phyloP scores from a whole-genome alignment of 306 rosid genomes.

The Calophaca sinica region DNA sequence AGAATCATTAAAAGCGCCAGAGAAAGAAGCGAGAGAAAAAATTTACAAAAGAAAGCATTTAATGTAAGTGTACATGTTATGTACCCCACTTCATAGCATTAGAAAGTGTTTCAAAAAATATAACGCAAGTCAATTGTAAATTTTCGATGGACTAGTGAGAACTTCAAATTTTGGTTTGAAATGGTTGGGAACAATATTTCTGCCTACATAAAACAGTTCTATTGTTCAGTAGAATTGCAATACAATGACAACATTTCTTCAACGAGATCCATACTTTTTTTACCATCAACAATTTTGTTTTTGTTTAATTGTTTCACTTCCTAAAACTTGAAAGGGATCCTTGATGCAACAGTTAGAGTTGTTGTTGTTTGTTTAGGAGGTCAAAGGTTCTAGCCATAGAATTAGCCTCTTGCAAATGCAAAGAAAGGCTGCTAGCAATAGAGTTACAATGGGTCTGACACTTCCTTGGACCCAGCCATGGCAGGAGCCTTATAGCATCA shows the following conservation, averaged over 20 bases:
- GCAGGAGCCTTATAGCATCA: not conserved
- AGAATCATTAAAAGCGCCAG: conserved; percentile 20
- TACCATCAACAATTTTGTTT: conserved; percentile 9
- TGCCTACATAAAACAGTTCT: conserved; percentile 19
- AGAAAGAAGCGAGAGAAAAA: not conserved
- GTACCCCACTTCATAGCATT: conserved; percentile 15
- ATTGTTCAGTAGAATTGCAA: conserved; percentile 30
- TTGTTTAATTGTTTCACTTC: conserved; percentile 6
- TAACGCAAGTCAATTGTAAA: conserved; percentile 3
- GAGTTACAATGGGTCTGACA: not conserved
- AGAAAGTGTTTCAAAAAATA: not conserved
- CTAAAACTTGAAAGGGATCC: conserved; percentile 16
- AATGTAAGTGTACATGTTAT: conserved; percentile 4
- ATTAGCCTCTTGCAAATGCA: not conserved
- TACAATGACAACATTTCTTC: conserved; percentile 15
- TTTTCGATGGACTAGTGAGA: not conserved
- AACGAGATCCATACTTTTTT: not conserved
- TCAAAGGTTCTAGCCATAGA: not conserved
- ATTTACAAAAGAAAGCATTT: not conserved
- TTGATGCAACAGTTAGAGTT: too few relatives aligned
- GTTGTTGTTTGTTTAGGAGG: too few relatives aligned
- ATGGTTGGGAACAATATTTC: not conserved
- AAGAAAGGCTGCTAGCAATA: not conserved
- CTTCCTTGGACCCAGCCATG: not conserved
- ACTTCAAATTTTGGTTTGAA: not conserved